Evolutionary conservation across 768 basidiomycete genomes (phyloP).

Genomic region (Termitomyces sp.): DNA sequence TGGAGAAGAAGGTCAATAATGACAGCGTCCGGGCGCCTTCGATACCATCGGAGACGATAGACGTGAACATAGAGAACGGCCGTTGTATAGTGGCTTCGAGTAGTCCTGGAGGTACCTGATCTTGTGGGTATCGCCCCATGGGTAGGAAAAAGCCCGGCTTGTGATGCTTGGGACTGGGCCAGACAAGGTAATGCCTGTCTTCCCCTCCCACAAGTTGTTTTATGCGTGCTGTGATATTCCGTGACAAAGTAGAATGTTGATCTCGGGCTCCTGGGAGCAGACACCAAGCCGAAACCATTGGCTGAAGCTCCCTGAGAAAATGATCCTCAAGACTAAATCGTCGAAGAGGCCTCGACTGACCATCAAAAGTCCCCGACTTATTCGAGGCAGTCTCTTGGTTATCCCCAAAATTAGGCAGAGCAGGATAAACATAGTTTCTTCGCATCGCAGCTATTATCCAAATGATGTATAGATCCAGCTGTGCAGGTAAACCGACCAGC

Average conservation of each 20-base stretch:
- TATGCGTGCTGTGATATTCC: background rate
- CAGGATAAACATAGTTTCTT: slow-evolving; percentile 1
- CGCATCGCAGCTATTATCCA: slow-evolving; percentile 5
- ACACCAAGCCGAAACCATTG: background rate
- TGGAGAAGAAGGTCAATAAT: slow-evolving; percentile 4
- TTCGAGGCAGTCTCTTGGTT: background rate
- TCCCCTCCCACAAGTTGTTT: background rate
- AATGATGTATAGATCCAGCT: background rate
- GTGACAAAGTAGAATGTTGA: background rate
- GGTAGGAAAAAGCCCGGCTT: slow-evolving; percentile 4
- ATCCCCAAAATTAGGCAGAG: slow-evolving; percentile 2
- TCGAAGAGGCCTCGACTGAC: slow-evolving; percentile 3
- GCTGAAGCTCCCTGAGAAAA: slow-evolving; percentile 5
- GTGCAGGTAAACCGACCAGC: background rate
- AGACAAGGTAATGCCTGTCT: background rate
- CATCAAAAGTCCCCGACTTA: background rate
- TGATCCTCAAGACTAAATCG: slow-evolving; percentile 4
- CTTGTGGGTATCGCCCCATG: slow-evolving; percentile 1
- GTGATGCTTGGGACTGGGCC: slow-evolving; percentile 4
- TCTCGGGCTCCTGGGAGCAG: background rate
- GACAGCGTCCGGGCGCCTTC: slow-evolving; percentile 3
- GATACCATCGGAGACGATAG: slow-evolving; percentile 1
- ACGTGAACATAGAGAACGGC: slow-evolving; percentile 3
- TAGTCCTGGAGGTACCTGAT: background rate
- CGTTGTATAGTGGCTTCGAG: background rate